A percentile compares a stretch with the other conserved stretches of the same genome.
Conservation (phyloP, 2,329 filamentous ascomycete species). For the Aspergillus transmontanensis region DNA sequence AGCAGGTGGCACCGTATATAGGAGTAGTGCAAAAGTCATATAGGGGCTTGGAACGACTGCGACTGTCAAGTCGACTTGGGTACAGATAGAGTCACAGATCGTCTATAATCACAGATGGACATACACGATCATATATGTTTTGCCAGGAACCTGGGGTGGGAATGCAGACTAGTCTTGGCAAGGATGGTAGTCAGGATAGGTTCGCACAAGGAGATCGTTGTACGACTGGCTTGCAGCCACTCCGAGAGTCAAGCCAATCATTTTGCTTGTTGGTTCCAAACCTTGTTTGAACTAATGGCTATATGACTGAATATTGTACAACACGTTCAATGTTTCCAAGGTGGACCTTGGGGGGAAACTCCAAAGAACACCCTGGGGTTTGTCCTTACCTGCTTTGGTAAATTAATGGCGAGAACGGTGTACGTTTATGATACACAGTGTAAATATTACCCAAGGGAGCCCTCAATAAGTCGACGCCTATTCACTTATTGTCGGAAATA, state of each 20-base stretch:
- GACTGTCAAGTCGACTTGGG: too few relatives aligned
- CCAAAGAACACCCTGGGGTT: background rate
- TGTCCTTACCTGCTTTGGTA: background rate
- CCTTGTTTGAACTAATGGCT: background rate
- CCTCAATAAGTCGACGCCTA: background rate
- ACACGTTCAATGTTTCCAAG: background rate
- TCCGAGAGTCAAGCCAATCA: background rate
- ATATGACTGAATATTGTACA: background rate
- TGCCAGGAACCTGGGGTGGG: too few relatives aligned
- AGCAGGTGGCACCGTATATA: too few relatives aligned
- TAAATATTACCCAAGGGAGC: background rate
- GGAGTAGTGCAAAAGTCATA: too few relatives aligned
- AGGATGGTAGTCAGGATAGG: background rate
- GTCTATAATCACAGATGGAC: too few relatives aligned
- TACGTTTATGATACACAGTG: background rate
- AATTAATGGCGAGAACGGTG: too few relatives aligned
- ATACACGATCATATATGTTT: background rate
- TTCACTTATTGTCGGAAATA: background rate
- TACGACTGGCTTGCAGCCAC: background rate
- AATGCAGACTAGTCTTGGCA: background rate
- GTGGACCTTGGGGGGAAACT: background rate
- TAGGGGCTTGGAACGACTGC: too few relatives aligned
- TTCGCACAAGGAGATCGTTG: background rate
- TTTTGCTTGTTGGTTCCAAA: background rate
- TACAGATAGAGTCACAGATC: too few relatives aligned